Conservation (phyloP, 495 filamentous ascomycete genomes). For the Aspergillus ostianus region DNA sequence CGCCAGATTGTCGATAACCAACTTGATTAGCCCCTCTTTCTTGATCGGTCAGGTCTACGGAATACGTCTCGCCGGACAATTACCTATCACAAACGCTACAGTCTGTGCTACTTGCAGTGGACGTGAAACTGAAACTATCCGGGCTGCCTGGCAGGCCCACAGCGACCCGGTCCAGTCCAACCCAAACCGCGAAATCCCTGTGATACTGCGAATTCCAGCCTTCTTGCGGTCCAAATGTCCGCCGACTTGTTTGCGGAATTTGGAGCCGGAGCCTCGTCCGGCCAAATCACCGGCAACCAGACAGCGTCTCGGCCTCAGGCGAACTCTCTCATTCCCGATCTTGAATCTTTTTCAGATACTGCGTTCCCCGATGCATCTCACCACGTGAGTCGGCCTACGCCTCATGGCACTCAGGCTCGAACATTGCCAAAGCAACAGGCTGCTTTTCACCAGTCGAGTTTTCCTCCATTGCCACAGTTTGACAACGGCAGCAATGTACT, state of each 20-base stretch:
- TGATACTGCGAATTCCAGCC: constrained; percentile 2
- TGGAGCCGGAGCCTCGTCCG: constrained; percentile 35
- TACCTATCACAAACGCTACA: no score
- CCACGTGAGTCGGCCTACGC: constrained; percentile 5
- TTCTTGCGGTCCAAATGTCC: constrained; percentile 53
- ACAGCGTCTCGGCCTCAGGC: constrained; percentile 15
- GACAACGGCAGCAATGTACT: constrained; percentile 38
- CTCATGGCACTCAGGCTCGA: constrained; percentile 4
- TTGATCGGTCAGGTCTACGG: not conserved
- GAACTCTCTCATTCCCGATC: constrained; percentile 26
- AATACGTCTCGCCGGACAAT: no score
- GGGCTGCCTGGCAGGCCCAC: not conserved
- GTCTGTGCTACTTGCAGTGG: no score
- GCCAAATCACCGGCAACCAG: constrained; percentile 17
- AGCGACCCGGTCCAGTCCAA: not conserved
- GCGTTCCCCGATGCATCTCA: constrained; percentile 13
- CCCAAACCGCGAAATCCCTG: not conserved
- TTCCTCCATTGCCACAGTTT: constrained; percentile 21
- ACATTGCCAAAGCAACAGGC: constrained; percentile 6
- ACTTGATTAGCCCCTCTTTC: not conserved
- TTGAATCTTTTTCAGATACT: constrained; percentile 27
- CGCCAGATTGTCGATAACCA: not conserved
- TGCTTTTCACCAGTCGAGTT: constrained; percentile 2
- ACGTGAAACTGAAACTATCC: no score
- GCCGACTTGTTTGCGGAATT: constrained; percentile 74